Evolutionary conservation across 2,329 filamentous ascomycete genomes (phyloP), one percentile per base, ranked within the genome.

Genomic region (Fusarium pininemorale): DNA sequence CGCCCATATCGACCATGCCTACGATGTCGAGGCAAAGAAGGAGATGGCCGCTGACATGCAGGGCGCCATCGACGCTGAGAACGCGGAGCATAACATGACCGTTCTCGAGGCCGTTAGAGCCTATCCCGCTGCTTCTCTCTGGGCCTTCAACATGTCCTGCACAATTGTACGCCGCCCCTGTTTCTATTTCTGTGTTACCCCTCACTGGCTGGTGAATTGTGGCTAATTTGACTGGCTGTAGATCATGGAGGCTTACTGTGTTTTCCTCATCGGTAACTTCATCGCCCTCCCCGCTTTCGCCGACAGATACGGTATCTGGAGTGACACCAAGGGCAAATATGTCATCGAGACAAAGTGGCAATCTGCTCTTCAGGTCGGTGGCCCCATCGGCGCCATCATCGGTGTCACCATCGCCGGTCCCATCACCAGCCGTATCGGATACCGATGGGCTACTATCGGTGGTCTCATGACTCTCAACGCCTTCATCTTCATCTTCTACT

Each of bases 401-500:
- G 82, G 82, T 24, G 81, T 83, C 51, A 79, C 79, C 63, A 60
- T 83, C 44, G 82, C 82, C 26, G 82, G 82, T n/a, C 81, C 81
- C 42, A 67, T 84, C 63, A 83, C 82, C 58, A 82, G 78, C 71
- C 70, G 75, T 15, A 73, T 83, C 58, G 82, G 82, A 58, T 83
- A 84, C 63, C 81, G 82, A 28, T 81, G 80, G 81, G 76, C 82
- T 6, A 83, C 81, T 28, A 81, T 83, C 44, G 8, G 63, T 3
- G 82, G 74, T 11, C 77, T 89, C 61, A 78, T 83, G 30, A 30
- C 75, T 70, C 76, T 86, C 63, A 84, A 83, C 63, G 79, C 74
- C 67, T 81, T 81, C 67, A 84, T 84, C 70, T 83, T 84, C 61
- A 68, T 89, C 71, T 90, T 88, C 75, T 91, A 88, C 82, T 91